Base-by-base conservation (phyloP, 495 filamentous ascomycete species). In the Friedmanniomyces simplex region DNA sequence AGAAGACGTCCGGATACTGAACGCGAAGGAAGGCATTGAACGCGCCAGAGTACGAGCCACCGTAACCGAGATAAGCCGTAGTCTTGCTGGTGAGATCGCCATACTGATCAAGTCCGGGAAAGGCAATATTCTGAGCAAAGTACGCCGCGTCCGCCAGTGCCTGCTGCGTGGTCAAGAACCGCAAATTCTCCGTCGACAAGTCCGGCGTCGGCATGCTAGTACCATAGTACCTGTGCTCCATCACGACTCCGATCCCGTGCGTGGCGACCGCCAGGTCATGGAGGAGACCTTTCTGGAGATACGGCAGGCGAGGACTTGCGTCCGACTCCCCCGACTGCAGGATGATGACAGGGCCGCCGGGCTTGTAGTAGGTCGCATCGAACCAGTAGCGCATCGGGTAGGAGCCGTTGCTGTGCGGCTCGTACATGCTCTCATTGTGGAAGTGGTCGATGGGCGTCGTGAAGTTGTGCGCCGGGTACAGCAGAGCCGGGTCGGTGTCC, bases 191-290 rank as follows among this genome's bases (percentile, higher is more conserved):
- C 0, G 78, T 82, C 49, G 79, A 82, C 45, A 87, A 70, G 65
- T 85, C 73, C 8, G 70, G 58, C 0, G 72, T 73, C 0, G 84
- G 83, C 52, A 79, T 77, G 65, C 81, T 85, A 20, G 65, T 71
- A 6, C 85, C 85, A 57, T 87, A 88, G 72, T 87, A 88, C 24
- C 84, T 77, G 61, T 88, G 86, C 69, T 90, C 86, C 16, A 89
- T 73, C 53, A 90, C 78, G 26, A 90, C 85, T 1, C 79, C 83
- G n/a, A 90, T 68, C 0, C 86, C 86, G 53, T 77, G 66, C 0
- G 85, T 87, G 3, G 79, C 79, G 57, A 80, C 64, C 8, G 80
- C 77, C 25, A 90, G 73, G 55, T 84, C 72, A 34, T 77, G 72
- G 4, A 83, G 72, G 48, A 90, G 80, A 41, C 86, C 86, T 63